Evolutionary conservation across 768 basidiomycete species (phyloP), one percentile per base, ranked within the genome.

Genomic region (Leccinum fibrillosum): DNA sequence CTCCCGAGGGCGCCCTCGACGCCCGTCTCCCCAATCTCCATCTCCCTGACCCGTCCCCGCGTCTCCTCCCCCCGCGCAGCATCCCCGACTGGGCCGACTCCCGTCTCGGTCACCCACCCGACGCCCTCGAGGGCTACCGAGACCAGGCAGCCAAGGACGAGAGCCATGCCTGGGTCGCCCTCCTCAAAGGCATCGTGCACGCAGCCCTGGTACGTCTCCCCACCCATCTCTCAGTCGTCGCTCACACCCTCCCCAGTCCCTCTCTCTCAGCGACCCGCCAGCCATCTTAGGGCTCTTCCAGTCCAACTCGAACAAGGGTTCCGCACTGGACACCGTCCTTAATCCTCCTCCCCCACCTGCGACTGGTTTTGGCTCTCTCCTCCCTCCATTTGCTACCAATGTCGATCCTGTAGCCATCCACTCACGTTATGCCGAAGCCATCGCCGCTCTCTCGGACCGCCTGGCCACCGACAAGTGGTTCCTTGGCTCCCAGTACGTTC

Each of bases 391-490:
- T 53, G 89, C 88, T 47, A 70, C 76, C 37, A 85, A 83, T 47
- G 66, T 91, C 34, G 77, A 85, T 60, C 70, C 77, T 17, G 65
- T 74, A 15, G 73, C 79, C 3, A 69, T 92, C 19, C 75, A 83
- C 52, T 72, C 79, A 15, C 81, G 82, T 63, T 93, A 89, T 70
- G 76, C 77, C 21, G 88, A 90, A 49, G 90, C 90, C 15, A 84
- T 92, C 19, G 69, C 80, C 2, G 81, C 90, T 1, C 80, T 94
- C 30, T 87, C 89, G 0, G 88, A 89, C 61, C 82, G 90, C 23
- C 80, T 94, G 2, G 88, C 85, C 25, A 83, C 81, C 3, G 87
- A 92, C 66, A 82, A 81, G 60, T 94, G 92, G 92, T 88, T 94
- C 73, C 80, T 94, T 3, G 86, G 79, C 37, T 92, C 90, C 12